Conservation (phyloP, 495 filamentous ascomycete genomes). For the Hyaloscypha bicolor region DNA sequence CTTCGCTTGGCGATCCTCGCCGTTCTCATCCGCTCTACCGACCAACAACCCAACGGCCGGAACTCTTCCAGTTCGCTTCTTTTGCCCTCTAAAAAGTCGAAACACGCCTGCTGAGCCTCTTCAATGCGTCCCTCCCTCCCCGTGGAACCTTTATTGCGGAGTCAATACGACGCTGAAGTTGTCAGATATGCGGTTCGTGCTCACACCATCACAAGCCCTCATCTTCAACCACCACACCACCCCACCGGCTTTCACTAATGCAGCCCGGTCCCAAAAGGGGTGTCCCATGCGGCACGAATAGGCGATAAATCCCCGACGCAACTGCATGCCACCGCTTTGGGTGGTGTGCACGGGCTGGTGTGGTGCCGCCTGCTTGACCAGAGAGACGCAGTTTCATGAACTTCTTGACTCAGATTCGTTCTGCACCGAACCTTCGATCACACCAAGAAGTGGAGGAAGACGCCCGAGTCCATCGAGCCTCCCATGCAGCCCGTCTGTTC, state of each 20-base stretch:
- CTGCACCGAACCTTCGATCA: neutral
- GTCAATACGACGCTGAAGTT: neutral
- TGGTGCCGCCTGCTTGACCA: constrained; percentile 1
- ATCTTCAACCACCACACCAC: neutral
- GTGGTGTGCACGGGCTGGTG: neutral
- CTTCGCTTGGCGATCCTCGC: neutral
- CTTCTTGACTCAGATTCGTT: constrained; percentile 1
- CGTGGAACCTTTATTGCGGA: neutral
- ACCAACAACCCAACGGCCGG: neutral
- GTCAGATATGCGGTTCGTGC: neutral
- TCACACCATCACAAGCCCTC: neutral
- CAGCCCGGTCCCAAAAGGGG: neutral
- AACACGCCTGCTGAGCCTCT: neutral
- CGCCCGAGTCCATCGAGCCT: neutral
- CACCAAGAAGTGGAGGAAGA: neutral
- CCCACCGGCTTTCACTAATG: constrained; percentile 15
- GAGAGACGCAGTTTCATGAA: neutral
- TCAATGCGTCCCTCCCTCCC: neutral
- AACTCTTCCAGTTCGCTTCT: neutral
- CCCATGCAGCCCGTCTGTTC: neutral
- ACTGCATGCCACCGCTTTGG: constrained; percentile 5
- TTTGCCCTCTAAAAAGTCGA: neutral
- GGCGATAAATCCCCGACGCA: constrained; percentile 15
- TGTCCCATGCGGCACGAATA: neutral
- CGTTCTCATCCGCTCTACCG: neutral